phyloP scores from a whole-genome alignment of 2,329 filamentous ascomycete species.

The Hysterium pulicare region DNA sequence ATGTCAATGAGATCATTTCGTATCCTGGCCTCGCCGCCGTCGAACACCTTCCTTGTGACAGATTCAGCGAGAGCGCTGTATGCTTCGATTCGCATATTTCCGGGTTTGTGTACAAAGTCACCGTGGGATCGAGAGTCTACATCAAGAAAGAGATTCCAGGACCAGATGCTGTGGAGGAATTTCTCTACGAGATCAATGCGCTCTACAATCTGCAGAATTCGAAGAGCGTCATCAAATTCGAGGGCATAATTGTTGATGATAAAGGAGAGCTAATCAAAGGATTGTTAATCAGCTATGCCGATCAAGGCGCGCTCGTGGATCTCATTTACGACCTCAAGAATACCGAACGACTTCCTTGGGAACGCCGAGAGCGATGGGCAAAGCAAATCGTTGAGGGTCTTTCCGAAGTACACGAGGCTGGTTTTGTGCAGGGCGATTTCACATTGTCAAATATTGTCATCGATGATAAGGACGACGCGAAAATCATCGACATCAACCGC shows the following conservation, averaged over 20 bases:
- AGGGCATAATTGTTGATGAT: constrained; percentile 85
- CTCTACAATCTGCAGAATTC: constrained; percentile 74
- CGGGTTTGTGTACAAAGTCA: constrained; percentile 95
- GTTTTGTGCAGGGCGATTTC: constrained; percentile 96
- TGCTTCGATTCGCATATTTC: constrained; percentile 90
- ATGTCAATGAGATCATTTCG: constrained; percentile 88
- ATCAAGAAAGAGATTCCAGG: constrained; percentile 99
- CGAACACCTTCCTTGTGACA: constrained; percentile 60
- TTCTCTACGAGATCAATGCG: constrained; percentile 95
- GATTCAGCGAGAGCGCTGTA: constrained; percentile 69
- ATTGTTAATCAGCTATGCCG: constrained; percentile 81
- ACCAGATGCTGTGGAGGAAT: constrained; percentile 92
- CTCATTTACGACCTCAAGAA: constrained; percentile 76
- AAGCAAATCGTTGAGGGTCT: constrained; percentile 85
- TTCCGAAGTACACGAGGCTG: constrained; percentile 89
- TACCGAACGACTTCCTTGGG: constrained; percentile 58
- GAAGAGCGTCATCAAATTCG: constrained; percentile 76
- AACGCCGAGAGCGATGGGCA: constrained; percentile 79
- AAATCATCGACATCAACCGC: constrained; percentile 98
- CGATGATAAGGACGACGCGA: constrained; percentile 76
- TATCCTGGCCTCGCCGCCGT: constrained; percentile 75
- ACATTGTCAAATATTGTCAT: constrained; percentile 97
- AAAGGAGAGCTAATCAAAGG: constrained; percentile 72
- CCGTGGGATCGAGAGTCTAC: constrained; percentile 63
- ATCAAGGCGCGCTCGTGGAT: constrained; percentile 84